Conservation (phyloP, 768 basidiomycete species). For the Jaapia argillacea region DNA sequence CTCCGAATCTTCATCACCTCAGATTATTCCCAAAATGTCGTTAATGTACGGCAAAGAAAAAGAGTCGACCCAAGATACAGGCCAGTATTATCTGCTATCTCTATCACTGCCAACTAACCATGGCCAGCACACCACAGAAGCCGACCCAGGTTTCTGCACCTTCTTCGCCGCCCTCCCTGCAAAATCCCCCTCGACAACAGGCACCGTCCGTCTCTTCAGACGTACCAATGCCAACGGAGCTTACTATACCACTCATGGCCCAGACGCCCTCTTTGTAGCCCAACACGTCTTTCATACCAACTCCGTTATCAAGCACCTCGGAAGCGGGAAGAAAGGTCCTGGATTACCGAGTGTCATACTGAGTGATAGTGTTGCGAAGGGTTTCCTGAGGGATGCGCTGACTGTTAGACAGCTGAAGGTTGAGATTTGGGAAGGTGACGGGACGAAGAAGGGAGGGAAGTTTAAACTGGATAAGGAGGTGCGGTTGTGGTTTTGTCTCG, state of each 20-base stretch:
- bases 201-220: slow-evolving; percentile 83
- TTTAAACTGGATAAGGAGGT: slow-evolving; percentile 81
- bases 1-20: too few relatives aligned
- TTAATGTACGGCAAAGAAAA: slow-evolving; percentile 62
- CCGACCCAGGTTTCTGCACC: slow-evolving; percentile 72
- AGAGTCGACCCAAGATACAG: slow-evolving; percentile 30
- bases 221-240: slow-evolving; percentile 42
- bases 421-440: slow-evolving; percentile 80
- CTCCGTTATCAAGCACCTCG: slow-evolving; percentile 88
- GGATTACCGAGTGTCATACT: slow-evolving; percentile 74
- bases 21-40: slow-evolving; percentile 33
- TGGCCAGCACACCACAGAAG: slow-evolving; percentile 58
- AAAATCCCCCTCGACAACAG: slow-evolving; percentile 59
- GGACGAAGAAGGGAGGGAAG: slow-evolving; percentile 64
- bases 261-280: slow-evolving; percentile 84
- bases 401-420: slow-evolving; percentile 85
- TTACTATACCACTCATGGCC: slow-evolving; percentile 83
- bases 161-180: slow-evolving; percentile 54
- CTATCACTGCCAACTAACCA: background rate
- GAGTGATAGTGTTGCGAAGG: slow-evolving; percentile 66
- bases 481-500: slow-evolving; percentile 11
- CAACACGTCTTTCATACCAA: slow-evolving; percentile 78
- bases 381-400: slow-evolving; percentile 79
- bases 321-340: slow-evolving; percentile 43
- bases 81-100: slow-evolving; percentile 2